Percentiles rank a stretch among this genome's conserved stretches.
Evolutionary conservation across 2,329 filamentous ascomycete genomes (phyloP).

Genomic region (Xylaria sp.): DNA sequence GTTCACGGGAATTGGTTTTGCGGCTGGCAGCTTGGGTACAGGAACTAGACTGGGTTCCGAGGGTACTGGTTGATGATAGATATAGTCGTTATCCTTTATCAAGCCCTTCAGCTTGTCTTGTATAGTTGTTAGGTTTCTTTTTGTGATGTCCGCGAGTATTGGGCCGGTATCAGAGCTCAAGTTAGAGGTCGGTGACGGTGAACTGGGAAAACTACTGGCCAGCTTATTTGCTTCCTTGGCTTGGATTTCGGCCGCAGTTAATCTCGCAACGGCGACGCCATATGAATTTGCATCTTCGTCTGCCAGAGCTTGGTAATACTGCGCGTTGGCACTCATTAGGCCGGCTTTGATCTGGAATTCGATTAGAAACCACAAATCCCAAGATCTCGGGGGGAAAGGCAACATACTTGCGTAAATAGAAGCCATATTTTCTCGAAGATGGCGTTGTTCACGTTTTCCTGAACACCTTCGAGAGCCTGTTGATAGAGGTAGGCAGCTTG

Average conservation of each 20-base stretch:
- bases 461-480: conserved; percentile 87
- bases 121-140: conserved; percentile 81
- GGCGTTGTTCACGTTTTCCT: conserved; percentile 89
- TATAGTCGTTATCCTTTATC: conserved; percentile 95
- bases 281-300: conserved; percentile 91
- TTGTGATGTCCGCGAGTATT: conserved; percentile 81
- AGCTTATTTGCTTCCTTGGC: conserved; percentile 81
- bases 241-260: conserved; percentile 81
- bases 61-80: conserved; percentile 94
- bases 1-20: conserved; percentile 96
- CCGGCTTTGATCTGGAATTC: conserved; percentile 74
- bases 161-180: conserved; percentile 80
- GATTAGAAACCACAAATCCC: conserved; percentile 33
- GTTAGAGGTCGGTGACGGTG: conserved; percentile 83
- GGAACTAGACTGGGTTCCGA: conserved; percentile 82
- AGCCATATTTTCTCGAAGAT: conserved; percentile 97
- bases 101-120: conserved; percentile 82
- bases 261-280: conserved; percentile 82
- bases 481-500: conserved; percentile 89
- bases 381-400: not conserved
- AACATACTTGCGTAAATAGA: conserved; percentile 76
- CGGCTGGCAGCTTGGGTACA: conserved; percentile 90
- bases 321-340: conserved; percentile 84
- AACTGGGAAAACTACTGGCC: conserved; percentile 82
- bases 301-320: conserved; percentile 91